These are phyloP conservation scores for Holtermanniella nyarrowii DNA, from an alignment of 768 basidiomycete genomes.

Conservation along the genomic window DNA sequence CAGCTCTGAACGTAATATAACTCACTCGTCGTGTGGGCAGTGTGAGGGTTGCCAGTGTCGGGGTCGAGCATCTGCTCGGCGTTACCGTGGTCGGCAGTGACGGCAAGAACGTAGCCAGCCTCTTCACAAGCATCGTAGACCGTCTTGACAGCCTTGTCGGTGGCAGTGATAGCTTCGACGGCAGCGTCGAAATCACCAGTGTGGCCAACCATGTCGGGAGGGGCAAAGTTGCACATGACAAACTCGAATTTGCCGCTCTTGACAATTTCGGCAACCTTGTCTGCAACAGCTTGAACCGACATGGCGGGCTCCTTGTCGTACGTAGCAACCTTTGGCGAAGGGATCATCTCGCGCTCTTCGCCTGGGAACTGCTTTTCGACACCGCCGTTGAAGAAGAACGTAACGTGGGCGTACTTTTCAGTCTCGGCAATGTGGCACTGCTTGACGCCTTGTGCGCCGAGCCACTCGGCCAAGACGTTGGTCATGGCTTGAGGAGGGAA, in stretches of 20 bases:
- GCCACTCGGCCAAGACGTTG: constrained; percentile 89
- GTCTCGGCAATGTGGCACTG: constrained; percentile 93
- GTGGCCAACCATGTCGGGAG: constrained; percentile 95
- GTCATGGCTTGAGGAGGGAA: constrained; percentile 93
- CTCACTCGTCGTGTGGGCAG: constrained; percentile 43
- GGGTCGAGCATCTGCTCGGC: constrained; percentile 87
- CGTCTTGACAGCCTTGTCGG: constrained; percentile 78
- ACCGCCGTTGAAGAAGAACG: constrained; percentile 97
- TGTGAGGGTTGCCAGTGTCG: constrained; percentile 75
- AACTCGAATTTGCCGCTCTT: constrained; percentile 63
- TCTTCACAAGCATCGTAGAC: constrained; percentile 75
- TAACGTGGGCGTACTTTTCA: constrained; percentile 97
- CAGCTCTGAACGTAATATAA: constrained; percentile 45
- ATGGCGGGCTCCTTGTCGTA: constrained; percentile 87
- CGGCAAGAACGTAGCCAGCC: constrained; percentile 72
- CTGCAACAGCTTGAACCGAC: constrained; percentile 77
- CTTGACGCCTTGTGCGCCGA: constrained; percentile 63
- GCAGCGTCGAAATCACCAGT: constrained; percentile 87
- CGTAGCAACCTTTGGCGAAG: constrained; percentile 86
- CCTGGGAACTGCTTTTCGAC: constrained; percentile 79
- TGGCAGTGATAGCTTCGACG: constrained; percentile 73
- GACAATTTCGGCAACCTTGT: constrained; percentile 82
- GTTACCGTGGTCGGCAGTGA: constrained; percentile 93
- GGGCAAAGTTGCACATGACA: constrained; percentile 96
- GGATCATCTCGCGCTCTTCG: constrained; percentile 78